These are phyloP conservation scores for Neurospora sp. DNA, from an alignment of 2,329 filamentous ascomycete species.

Conservation along the genomic window DNA sequence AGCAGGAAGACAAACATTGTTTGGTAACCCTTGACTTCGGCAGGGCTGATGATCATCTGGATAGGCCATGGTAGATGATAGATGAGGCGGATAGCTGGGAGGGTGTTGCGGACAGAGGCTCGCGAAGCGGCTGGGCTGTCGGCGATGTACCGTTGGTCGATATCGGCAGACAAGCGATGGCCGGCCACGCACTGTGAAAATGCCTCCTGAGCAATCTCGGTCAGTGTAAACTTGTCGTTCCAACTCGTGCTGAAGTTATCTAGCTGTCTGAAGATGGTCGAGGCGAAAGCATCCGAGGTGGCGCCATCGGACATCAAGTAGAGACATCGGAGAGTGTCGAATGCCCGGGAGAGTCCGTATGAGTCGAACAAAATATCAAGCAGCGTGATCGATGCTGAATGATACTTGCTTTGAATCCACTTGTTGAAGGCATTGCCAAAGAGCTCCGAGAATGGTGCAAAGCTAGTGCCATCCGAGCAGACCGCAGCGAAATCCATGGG, in stretches of 20 bases:
- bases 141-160: slow-evolving; percentile 26
- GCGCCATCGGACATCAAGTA: slow-evolving; percentile 72
- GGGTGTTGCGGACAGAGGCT: slow-evolving; percentile 48
- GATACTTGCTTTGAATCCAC: slow-evolving; percentile 72
- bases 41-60: slow-evolving; percentile 62
- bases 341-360: slow-evolving; percentile 55
- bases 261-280: slow-evolving; percentile 64
- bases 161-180: slow-evolving; percentile 52
- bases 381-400: slow-evolving; percentile 57
- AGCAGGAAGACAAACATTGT: slow-evolving; percentile 65
- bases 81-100: slow-evolving; percentile 54
- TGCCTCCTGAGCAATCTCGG: slow-evolving; percentile 64
- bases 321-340: slow-evolving; percentile 60
- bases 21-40: slow-evolving; percentile 58
- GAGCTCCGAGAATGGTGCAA: slow-evolving; percentile 65
- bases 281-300: slow-evolving; percentile 54
- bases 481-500: slow-evolving; percentile 50
- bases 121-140: slow-evolving; percentile 36
- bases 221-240: slow-evolving; percentile 75
- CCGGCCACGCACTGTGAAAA: slow-evolving; percentile 51
- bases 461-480: slow-evolving; percentile 34
- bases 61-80: slow-evolving; percentile 61
- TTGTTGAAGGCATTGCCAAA: slow-evolving; percentile 61
- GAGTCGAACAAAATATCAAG: slow-evolving; percentile 56
- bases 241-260: slow-evolving; percentile 52